These are phyloP conservation scores for Venturia pyrina DNA, from an alignment of 2,329 filamentous ascomycete species.

Conservation along the genomic window DNA sequence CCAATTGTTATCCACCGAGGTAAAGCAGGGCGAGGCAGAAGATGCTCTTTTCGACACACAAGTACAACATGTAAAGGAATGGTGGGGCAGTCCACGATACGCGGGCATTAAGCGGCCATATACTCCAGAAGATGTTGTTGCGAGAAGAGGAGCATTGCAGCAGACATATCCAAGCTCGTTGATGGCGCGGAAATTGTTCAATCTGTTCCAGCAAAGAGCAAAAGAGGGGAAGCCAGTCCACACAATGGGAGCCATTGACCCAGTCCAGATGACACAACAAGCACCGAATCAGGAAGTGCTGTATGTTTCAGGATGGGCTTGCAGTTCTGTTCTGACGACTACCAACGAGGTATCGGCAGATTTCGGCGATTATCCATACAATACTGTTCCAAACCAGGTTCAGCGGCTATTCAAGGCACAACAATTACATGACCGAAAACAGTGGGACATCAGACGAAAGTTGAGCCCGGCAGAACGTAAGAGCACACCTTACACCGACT, in stretches of 20 bases:
- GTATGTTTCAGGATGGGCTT: slow-evolving; percentile 96
- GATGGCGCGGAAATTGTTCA: slow-evolving; percentile 92
- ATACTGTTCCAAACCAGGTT: slow-evolving; percentile 96
- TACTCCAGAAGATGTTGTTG: slow-evolving; percentile 80
- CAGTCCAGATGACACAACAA: slow-evolving; percentile 99
- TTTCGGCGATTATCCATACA: slow-evolving; percentile 98
- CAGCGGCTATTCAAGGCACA: slow-evolving; percentile 94
- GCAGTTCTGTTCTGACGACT: slow-evolving; percentile 80
- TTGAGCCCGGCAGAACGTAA: slow-evolving; percentile 63
- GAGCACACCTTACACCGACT: slow-evolving; percentile 76
- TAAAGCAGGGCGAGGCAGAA: slow-evolving; percentile 72
- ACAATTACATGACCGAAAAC: slow-evolving; percentile 90
- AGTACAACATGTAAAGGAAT: slow-evolving; percentile 73
- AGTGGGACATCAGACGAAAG: slow-evolving; percentile 78
- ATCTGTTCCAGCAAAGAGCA: slow-evolving; percentile 68
- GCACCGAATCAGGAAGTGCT: slow-evolving; percentile 91
- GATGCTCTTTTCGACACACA: slow-evolving; percentile 79
- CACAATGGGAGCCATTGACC: slow-evolving; percentile 98
- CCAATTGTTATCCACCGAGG: slow-evolving; percentile 67
- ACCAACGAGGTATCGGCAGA: slow-evolving; percentile 98
- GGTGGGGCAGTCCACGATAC: slow-evolving; percentile 82
- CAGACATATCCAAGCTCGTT: slow-evolving; percentile 86
- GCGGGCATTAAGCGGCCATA: slow-evolving; percentile 88
- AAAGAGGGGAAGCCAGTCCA: slow-evolving; percentile 80
- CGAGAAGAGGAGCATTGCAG: slow-evolving; percentile 79